Conservation (phyloP, 306 rosid species). For the Vachellia pachyceras region DNA sequence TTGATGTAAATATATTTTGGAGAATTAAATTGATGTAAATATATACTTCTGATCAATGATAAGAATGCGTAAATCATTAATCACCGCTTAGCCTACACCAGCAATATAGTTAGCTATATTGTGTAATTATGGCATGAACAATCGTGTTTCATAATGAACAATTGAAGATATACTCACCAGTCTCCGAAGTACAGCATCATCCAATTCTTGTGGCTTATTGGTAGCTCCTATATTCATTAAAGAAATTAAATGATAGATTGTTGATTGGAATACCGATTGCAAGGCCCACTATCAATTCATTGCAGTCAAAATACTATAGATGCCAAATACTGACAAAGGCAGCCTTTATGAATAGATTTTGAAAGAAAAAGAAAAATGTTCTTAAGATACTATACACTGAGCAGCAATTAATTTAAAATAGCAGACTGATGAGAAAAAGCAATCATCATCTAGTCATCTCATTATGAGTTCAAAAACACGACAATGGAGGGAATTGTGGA, state of each 20-base stretch:
- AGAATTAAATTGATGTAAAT: no score
- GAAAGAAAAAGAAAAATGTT: constrained; percentile 7
- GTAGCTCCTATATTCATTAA: constrained; percentile 79
- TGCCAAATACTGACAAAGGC: constrained; percentile 20
- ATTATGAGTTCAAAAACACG: not conserved
- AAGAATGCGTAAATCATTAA: not conserved
- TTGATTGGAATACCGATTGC: constrained; percentile 17
- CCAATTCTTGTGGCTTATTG: constrained; percentile 97
- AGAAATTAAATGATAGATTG: constrained; percentile 16
- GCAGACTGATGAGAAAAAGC: not conserved
- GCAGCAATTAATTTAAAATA: constrained; percentile 14
- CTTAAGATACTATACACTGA: not conserved
- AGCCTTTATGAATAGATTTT: not conserved
- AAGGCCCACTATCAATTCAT: constrained; percentile 7
- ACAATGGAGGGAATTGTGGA: not conserved
- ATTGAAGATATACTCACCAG: constrained; percentile 61
- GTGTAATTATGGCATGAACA: constrained; percentile 15
- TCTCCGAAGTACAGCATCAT: constrained; percentile 97
- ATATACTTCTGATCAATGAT: not conserved
- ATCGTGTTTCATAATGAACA: constrained; percentile 19
- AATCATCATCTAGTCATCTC: not conserved
- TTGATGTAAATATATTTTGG: no score
- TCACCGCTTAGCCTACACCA: not conserved
- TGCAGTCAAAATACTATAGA: constrained; percentile 14
- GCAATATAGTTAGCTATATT: not conserved